phyloP scores from a whole-genome alignment of 148 eudicot species.

The Limonium bicolor region DNA sequence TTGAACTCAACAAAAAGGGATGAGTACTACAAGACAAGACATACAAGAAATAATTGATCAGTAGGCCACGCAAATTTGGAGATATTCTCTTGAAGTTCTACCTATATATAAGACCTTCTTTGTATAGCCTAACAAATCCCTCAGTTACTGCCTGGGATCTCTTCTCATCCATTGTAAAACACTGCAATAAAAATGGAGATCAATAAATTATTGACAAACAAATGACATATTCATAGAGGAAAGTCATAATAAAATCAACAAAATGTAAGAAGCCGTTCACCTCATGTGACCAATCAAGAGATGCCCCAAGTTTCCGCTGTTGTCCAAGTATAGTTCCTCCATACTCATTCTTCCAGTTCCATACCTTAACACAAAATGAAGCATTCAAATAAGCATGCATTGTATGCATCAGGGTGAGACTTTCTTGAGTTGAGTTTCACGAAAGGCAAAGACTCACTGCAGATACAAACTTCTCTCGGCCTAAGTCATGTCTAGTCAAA shows the following conservation, averaged over 20 bases:
- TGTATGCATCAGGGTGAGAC: no score
- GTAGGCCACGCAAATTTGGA: no score
- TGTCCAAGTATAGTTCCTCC: slow-evolving; percentile 85
- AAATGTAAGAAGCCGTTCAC: slow-evolving; percentile 12
- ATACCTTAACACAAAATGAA: slow-evolving; percentile 34
- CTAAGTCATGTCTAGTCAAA: slow-evolving; percentile 76
- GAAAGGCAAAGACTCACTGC: slow-evolving; percentile 43
- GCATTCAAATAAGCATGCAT: not conserved
- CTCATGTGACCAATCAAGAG: slow-evolving; percentile 98
- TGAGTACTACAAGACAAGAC: no score
- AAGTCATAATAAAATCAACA: not conserved
- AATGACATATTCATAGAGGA: no score
- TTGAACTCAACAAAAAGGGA: no score
- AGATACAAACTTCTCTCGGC: slow-evolving; percentile 65
- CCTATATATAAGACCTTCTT: slow-evolving; percentile 91
- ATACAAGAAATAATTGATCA: no score
- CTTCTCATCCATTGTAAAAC: slow-evolving; percentile 97
- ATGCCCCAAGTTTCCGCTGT: slow-evolving; percentile 73
- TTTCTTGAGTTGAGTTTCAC: not conserved
- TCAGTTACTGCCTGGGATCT: slow-evolving; percentile 83
- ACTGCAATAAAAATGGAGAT: slow-evolving; percentile 23
- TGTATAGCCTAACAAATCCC: slow-evolving; percentile 79
- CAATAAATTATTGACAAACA: no score
- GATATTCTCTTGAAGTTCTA: slow-evolving; percentile 13
- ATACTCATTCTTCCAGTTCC: slow-evolving; percentile 84